Percentiles rank a stretch among this genome's conserved stretches.
phyloP scores from a whole-genome alignment of 352 stramenopile genomes.

The Globisporangium recalcitrans region DNA sequence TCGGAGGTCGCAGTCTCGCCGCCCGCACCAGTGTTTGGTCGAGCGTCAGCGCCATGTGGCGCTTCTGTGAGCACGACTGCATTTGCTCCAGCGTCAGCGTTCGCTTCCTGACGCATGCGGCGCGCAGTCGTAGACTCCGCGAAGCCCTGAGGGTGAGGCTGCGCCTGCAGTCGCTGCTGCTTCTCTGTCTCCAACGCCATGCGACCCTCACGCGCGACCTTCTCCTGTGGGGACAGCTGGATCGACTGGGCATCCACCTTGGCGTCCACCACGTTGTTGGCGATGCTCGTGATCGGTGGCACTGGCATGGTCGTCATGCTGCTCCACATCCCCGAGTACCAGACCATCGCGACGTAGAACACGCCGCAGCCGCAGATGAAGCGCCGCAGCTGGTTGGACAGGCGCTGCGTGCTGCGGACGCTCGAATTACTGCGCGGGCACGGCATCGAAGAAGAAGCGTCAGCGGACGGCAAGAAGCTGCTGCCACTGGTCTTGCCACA shows the following conservation, averaged over 20 bases:
- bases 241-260: neutral
- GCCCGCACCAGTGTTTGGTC: neutral
- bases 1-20: neutral
- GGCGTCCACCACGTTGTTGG: neutral
- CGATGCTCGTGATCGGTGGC: neutral
- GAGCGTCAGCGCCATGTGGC: neutral
- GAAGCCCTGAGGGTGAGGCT: neutral
- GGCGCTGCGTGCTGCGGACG: neutral
- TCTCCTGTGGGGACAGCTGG: conserved; percentile 6
- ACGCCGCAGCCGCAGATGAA: conserved; percentile 23
- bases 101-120: conserved; percentile 1
- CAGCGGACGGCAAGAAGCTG: conserved; percentile 10
- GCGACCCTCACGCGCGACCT: conserved; percentile 2
- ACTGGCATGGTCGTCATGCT: neutral
- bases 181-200: neutral
- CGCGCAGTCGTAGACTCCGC: neutral
- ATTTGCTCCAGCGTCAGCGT: neutral
- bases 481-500: neutral
- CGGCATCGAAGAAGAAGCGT: neutral
- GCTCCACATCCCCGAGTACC: conserved; percentile 20
- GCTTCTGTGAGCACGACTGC: neutral
- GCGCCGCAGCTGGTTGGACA: conserved; percentile 12
- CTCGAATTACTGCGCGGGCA: neutral
- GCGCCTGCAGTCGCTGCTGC: neutral
- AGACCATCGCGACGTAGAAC: conserved; percentile 22